phyloP scores from a whole-genome alignment of 345 rosid species.

The Trapa incisa region DNA sequence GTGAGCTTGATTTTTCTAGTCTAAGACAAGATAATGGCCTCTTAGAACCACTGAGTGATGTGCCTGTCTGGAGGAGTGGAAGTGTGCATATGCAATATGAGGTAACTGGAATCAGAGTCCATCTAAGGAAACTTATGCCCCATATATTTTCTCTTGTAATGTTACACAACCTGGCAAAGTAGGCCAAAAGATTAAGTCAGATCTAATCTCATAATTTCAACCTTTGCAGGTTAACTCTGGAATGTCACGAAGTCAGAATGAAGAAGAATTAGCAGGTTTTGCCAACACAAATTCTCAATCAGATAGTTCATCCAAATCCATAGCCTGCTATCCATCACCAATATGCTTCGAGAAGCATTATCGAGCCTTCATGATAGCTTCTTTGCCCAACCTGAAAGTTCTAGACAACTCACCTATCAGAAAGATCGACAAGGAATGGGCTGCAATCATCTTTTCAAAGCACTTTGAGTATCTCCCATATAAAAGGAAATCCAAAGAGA shows the following conservation, averaged over 20 bases:
- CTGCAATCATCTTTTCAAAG: conserved; percentile 35
- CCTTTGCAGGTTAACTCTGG: conserved; percentile 35
- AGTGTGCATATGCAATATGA: conserved; percentile 28
- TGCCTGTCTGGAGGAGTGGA: conserved; percentile 25
- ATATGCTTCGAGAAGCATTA: conserved; percentile 84
- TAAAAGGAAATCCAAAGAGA: conserved; percentile 58
- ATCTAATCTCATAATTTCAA: background rate
- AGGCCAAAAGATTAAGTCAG: conserved; percentile 1
- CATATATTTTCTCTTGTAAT: background rate
- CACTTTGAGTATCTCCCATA: conserved; percentile 74
- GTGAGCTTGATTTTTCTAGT: conserved; percentile 52
- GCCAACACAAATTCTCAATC: conserved; percentile 19
- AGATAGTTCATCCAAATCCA: conserved; percentile 41
- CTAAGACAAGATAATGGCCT: conserved; percentile 27
- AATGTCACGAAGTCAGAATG: conserved; percentile 15
- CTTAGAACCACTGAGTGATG: conserved; percentile 19
- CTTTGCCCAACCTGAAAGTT: conserved; percentile 58
- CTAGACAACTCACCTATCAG: conserved; percentile 63
- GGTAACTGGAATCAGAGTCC: conserved; percentile 26
- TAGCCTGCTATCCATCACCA: conserved; percentile 58
- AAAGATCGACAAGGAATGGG: conserved; percentile 57
- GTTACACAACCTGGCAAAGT: background rate
- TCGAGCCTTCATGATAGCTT: conserved; percentile 73
- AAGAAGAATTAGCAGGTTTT: conserved; percentile 28
- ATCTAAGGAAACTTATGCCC: background rate